These are phyloP conservation scores for Triticum turgidum DNA, from an alignment of 176 grass and related monocot species.

Conservation along the genomic window DNA sequence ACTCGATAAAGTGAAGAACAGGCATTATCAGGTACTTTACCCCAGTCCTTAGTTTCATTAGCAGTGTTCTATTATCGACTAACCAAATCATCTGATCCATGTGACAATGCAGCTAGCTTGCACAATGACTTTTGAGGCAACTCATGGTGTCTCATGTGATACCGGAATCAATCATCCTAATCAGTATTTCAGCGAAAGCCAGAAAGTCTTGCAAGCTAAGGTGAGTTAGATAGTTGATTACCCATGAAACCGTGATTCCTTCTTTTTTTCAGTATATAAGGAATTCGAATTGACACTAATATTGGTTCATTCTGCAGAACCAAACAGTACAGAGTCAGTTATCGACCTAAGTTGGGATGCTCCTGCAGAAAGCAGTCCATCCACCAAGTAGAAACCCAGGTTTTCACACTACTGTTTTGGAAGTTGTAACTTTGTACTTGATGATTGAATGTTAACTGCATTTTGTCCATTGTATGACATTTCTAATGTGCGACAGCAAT, in stretches of 20 bases:
- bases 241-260: not conserved
- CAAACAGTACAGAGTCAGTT: slow-evolving; percentile 36
- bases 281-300: slow-evolving; percentile 26
- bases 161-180: slow-evolving; percentile 98
- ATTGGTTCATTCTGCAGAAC: slow-evolving; percentile 37
- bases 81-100: slow-evolving; percentile 8
- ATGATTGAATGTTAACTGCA: slow-evolving; percentile 2
- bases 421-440: slow-evolving; percentile 16
- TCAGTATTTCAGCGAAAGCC: slow-evolving; percentile 89
- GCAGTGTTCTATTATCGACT: slow-evolving; percentile 23
- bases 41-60: slow-evolving; percentile 4
- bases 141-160: slow-evolving; percentile 78
- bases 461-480: not conserved
- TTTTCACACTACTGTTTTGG: not conserved
- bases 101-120: slow-evolving; percentile 78
- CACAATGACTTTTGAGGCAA: slow-evolving; percentile 90
- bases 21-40: slow-evolving; percentile 74
- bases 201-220: slow-evolving; percentile 62
- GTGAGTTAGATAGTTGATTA: slow-evolving; percentile 40
- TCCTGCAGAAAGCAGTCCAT: slow-evolving; percentile 5
- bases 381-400: slow-evolving; percentile 4
- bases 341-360: slow-evolving; percentile 27
- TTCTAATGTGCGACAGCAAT: not conserved
- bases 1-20: slow-evolving; percentile 91
- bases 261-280: not conserved